Base-by-base conservation (phyloP, 345 rosid species). In the Noccaea caerulescens region DNA sequence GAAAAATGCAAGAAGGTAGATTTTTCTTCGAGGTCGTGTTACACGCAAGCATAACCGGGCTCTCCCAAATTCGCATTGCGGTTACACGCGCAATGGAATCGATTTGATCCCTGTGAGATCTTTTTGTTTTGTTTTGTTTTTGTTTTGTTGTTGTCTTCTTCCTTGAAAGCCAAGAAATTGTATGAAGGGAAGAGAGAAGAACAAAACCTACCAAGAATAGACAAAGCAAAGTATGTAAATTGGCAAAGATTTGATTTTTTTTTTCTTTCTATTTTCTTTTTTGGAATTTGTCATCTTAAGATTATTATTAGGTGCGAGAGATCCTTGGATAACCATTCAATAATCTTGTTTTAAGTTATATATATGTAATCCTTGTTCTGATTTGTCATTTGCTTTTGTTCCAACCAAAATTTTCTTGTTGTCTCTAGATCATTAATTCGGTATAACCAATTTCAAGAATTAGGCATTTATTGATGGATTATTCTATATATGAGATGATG, bases 1-100 rank as follows among this genome's bases (percentile, higher is more conserved):
- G 1, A 37, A 58, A 9, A 33, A 38, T 61, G 57, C 36, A 44
- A 53, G 36, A 56, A 58, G 7, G 33, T 70, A 41, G 75, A 6
- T 12, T 64, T 50, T 56, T 70, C 44, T 42, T 63, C 7, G 67
- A 63, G 32, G 80, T 45, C 58, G 82, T 77, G 62, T 67, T 76
- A 82, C 83, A 80, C 79, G 73, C 84, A 79, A 56, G 81, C 73
- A 59, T 78, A 52, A 64, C 79, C 57, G 58, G 74, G 80, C 46
- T 76, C 84, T 71, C 76, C 74, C 84, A 76, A 81, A 63, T 79
- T 58, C 72, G 73, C 77, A 80, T 74, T 68, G 83, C 80, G 71
- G 58, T 57, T 50, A 58, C 63, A 70, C 57, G 11, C 39, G 27
- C 66, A 69, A 68, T 39, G 63, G 41, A 58, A 37, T n/a, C 42